These are phyloP conservation scores for Cladosporium velox DNA, from an alignment of 2,329 filamentous ascomycete species.

Conservation along the genomic window DNA sequence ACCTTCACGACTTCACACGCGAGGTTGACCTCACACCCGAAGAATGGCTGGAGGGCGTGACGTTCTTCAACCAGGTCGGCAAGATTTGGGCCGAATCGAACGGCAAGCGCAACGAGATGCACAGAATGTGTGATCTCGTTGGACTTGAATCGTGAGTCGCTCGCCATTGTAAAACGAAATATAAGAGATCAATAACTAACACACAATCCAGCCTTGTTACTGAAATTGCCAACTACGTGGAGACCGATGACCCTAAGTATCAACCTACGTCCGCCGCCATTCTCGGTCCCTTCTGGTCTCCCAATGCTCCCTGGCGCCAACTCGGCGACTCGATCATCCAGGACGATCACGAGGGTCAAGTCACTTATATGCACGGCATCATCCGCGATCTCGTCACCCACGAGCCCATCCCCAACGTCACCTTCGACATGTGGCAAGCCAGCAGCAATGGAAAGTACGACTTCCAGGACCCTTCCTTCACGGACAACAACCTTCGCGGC, in stretches of 20 bases:
- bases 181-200: neutral
- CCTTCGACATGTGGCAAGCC: slow-evolving; percentile 79
- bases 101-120: slow-evolving; percentile 71
- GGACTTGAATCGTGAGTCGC: slow-evolving; percentile 68
- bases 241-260: slow-evolving; percentile 61
- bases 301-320: slow-evolving; percentile 70
- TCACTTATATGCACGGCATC: slow-evolving; percentile 68
- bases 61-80: slow-evolving; percentile 74
- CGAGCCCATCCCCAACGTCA: slow-evolving; percentile 64
- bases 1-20: slow-evolving; percentile 77
- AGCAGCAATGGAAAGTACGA: slow-evolving; percentile 72
- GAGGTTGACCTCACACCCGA: slow-evolving; percentile 75
- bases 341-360: slow-evolving; percentile 59
- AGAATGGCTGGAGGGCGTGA: slow-evolving; percentile 75
- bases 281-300: slow-evolving; percentile 77
- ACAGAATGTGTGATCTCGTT: slow-evolving; percentile 71
- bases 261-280: slow-evolving; percentile 73
- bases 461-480: slow-evolving; percentile 65
- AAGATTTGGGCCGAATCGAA: slow-evolving; percentile 48
- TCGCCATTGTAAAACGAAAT: neutral
- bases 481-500: slow-evolving; percentile 72
- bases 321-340: slow-evolving; percentile 68
- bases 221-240: slow-evolving; percentile 64
- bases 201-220: slow-evolving; percentile 58
- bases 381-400: slow-evolving; percentile 66